These are phyloP conservation scores for Lobulomyces angularis DNA, from an alignment of 192 early-diverging fungal genomes.

Conservation along the genomic window DNA sequence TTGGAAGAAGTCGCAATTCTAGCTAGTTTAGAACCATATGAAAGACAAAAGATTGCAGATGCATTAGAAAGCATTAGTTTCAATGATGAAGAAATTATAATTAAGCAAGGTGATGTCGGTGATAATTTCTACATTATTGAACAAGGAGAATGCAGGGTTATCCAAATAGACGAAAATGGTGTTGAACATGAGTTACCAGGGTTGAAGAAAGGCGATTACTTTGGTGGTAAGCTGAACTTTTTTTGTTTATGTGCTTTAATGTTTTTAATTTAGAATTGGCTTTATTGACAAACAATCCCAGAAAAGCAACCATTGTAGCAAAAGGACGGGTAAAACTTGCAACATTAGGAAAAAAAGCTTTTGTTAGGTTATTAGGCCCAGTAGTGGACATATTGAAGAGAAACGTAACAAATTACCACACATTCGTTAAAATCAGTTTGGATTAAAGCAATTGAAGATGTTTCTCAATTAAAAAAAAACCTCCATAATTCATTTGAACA, in stretches of 20 bases:
- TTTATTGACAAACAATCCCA: conserved; percentile 83
- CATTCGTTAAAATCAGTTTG: conserved; percentile 17
- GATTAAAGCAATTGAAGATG: too few relatives aligned
- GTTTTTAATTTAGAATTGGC: conserved; percentile 94
- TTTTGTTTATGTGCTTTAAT: too few relatives aligned
- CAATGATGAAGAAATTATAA: conserved; percentile 68
- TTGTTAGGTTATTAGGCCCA: conserved; percentile 87
- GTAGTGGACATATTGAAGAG: conserved; percentile 90
- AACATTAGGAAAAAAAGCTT: conserved; percentile 87
- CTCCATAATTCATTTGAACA: too few relatives aligned
- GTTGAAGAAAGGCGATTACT: conserved; percentile 81
- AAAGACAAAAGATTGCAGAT: conserved; percentile 97
- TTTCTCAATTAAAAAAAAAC: too few relatives aligned
- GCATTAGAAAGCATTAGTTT: conserved; percentile 87
- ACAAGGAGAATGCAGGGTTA: conserved; percentile 71
- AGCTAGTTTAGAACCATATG: conserved; percentile 82
- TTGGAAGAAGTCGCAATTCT: conserved; percentile 85
- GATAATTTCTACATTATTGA: conserved; percentile 95
- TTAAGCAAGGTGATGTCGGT: conserved; percentile 86
- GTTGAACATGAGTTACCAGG: conserved; percentile 61
- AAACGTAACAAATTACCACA: conserved; percentile 82
- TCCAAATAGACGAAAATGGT: conserved; percentile 67
- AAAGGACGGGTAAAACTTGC: conserved; percentile 88
- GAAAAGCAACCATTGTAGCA: conserved; percentile 79
- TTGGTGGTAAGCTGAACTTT: conserved; percentile 91